phyloP scores from a whole-genome alignment of 257 asterid species.

The Solanum virginianum region DNA sequence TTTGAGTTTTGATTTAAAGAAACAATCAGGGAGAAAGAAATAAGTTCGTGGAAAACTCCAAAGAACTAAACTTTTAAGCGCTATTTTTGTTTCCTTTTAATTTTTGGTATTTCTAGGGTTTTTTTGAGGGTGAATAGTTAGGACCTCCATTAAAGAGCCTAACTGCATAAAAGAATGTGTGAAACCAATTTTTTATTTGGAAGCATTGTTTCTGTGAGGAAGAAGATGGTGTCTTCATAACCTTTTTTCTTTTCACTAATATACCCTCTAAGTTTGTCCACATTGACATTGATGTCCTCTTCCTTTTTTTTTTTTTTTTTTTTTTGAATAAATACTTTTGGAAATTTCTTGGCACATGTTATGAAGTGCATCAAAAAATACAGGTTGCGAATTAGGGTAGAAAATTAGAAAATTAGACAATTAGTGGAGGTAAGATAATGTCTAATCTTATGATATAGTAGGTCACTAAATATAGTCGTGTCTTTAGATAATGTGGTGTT shows the following conservation, averaged over 20 bases:
- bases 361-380: too few relatives aligned
- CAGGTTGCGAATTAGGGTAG: too few relatives aligned
- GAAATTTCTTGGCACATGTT: too few relatives aligned
- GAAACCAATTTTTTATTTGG: neutral
- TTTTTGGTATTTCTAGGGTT: neutral
- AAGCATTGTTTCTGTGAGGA: neutral
- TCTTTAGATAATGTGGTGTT: too few relatives aligned
- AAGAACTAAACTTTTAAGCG: neutral
- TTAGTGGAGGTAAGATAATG: too few relatives aligned
- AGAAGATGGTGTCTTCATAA: neutral
- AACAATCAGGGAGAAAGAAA: neutral
- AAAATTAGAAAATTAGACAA: too few relatives aligned
- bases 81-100: neutral
- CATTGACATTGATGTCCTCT: neutral
- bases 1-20: neutral
- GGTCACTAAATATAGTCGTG: too few relatives aligned
- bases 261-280: neutral
- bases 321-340: too few relatives aligned
- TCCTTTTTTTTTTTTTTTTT: too few relatives aligned
- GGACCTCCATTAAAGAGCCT: conserved; percentile 4
- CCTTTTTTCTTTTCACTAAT: neutral
- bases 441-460: too few relatives aligned
- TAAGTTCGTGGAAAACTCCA: neutral
- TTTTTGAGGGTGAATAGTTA: neutral
- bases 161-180: conserved; percentile 11